Base-by-base conservation (phyloP, 345 rosid genomes). In the Turnera subulata region DNA sequence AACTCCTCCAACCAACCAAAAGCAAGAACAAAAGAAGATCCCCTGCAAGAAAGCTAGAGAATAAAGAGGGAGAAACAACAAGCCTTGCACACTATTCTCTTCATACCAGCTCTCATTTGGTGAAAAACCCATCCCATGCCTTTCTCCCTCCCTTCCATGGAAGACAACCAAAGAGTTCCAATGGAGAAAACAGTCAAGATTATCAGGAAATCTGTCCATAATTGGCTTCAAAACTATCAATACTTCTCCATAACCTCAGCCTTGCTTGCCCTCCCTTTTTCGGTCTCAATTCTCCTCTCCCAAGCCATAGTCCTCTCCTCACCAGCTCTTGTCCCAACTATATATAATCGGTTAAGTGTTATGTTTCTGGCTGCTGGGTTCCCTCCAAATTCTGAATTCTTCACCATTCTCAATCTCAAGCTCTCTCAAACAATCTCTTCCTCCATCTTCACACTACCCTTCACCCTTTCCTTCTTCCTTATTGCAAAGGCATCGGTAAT, bases 341-440 rank as follows among this genome's bases (percentile, higher is more conserved):
- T 80, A 12, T 72, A 74, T 67, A 35, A 38, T 44, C 84, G 74
- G 20, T 56, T 91, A 16, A 64, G 29, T 29, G 44, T 62, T 52
- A 81, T 89, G 40, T 86, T 79, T 51, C 60, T 61, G 0, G 93
- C 86, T 0, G 92, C 95, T 0, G 90, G 87, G 11, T 83, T 92
- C 76, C 89, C 95, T 48, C 23, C 58, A 1, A 79, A 87, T 26
- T 79, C 82, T 0, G 76, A 64, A 6, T 77, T 83, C 68, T 84
- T 83, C 78, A 67, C 56, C 26, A 46, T 84, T 46, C 68, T 89
- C 53, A 70, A 59, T 57, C 75, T 75, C 58, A 92, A 92, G 63
- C 78, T 92, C 74, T 79, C 96, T 1, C 91, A 92, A 64, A 89
- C 94, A 23, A 63, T 87, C 59, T 71, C 80, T 61, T 77, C 89